A percentile compares a stretch with the other conserved stretches of the same genome.
Evolutionary conservation across 2,329 filamentous ascomycete genomes (phyloP).

Genomic region (Sarocladium brachiariae): DNA sequence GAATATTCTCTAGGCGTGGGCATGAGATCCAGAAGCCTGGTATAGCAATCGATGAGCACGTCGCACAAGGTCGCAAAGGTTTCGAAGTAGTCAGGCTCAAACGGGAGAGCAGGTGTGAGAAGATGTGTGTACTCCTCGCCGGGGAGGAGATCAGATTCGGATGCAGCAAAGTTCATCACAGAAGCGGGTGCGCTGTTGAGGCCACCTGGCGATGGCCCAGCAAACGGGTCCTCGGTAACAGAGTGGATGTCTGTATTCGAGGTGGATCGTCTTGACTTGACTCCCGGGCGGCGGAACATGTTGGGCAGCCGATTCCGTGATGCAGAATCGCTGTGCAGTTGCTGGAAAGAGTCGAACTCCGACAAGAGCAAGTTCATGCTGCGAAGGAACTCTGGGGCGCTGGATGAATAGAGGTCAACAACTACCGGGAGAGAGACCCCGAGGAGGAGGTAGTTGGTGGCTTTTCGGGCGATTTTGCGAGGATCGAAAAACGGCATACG

Average conservation of each 20-base stretch:
- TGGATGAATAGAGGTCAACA: constrained; percentile 77
- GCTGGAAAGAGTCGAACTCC: constrained; percentile 93
- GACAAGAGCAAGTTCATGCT: constrained; percentile 76
- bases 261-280: constrained; percentile 50
- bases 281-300: constrained; percentile 66
- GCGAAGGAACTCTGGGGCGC: constrained; percentile 77
- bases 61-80: constrained; percentile 95
- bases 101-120: constrained; percentile 85
- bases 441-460: constrained; percentile 88
- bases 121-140: constrained; percentile 86
- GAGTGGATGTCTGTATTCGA: constrained; percentile 36
- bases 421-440: constrained; percentile 86
- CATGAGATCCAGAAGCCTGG: constrained; percentile 67
- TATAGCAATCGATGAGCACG: constrained; percentile 88
- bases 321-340: constrained; percentile 70
- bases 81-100: constrained; percentile 95
- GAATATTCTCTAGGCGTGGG: constrained; percentile 68
- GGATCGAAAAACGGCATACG: constrained; percentile 81
- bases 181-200: constrained; percentile 3
- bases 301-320: constrained; percentile 73
- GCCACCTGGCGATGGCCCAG: constrained; percentile 16
- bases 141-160: constrained; percentile 60
- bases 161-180: constrained; percentile 51
- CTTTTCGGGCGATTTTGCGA: constrained; percentile 78
- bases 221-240: constrained; percentile 24